These are phyloP conservation scores for Dictyostelium firmibasis DNA, from an alignment of 78 protist genomes.

Conservation along the genomic window DNA sequence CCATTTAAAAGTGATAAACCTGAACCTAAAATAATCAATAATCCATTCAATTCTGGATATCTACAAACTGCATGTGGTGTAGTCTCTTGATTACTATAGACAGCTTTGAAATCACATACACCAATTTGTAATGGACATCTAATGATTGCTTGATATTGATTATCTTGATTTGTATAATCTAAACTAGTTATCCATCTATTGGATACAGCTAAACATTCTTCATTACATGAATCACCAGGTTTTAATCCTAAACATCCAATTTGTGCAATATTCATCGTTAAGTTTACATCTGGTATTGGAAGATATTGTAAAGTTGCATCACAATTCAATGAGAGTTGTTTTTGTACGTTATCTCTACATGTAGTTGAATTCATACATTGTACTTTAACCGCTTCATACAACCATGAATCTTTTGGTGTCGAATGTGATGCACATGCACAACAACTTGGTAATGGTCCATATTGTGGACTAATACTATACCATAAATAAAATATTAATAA, in stretches of 20 bases:
- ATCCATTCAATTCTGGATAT: slow-evolving; percentile 50
- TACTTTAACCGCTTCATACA: neutral
- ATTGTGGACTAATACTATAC: slow-evolving; percentile 60
- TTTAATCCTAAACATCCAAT: slow-evolving; percentile 65
- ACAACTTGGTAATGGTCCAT: slow-evolving; percentile 45
- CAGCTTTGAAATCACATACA: slow-evolving; percentile 72
- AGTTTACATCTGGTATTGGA: slow-evolving; percentile 35
- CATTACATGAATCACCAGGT: slow-evolving; percentile 55
- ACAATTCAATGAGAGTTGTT: slow-evolving; percentile 20
- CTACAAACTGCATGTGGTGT: slow-evolving; percentile 73
- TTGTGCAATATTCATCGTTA: slow-evolving; percentile 24
- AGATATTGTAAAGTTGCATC: slow-evolving; percentile 47
- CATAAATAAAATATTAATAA: slow-evolving; percentile 21
- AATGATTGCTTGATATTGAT: slow-evolving; percentile 27
- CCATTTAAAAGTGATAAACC: slow-evolving; percentile 47
- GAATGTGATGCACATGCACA: slow-evolving; percentile 42
- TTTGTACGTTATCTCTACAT: slow-evolving; percentile 16
- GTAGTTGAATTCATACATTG: neutral
- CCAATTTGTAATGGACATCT: slow-evolving; percentile 49
- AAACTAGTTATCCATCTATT: slow-evolving; percentile 36
- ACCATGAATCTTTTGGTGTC: slow-evolving; percentile 32
- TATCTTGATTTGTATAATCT: slow-evolving; percentile 34
- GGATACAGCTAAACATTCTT: slow-evolving; percentile 14
- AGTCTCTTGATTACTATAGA: slow-evolving; percentile 35
- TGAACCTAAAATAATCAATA: slow-evolving; percentile 27